A percentile compares a stretch with the other conserved stretches of the same genome.
These are phyloP conservation scores for Rubia tinctorum DNA, from an alignment of 305 asterid species.

Conservation along the genomic window DNA sequence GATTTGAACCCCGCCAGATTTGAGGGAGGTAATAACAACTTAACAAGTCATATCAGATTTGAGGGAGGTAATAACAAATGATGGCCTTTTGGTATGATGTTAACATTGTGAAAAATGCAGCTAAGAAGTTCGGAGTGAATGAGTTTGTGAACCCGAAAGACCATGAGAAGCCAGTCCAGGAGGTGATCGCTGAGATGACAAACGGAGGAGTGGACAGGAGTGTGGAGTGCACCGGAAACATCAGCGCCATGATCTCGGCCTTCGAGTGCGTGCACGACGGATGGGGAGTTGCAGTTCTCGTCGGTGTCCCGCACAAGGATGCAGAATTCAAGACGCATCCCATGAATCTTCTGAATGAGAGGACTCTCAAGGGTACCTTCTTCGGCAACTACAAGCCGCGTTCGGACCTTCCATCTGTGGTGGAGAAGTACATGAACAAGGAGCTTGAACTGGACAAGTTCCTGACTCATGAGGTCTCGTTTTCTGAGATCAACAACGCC, in stretches of 20 bases:
- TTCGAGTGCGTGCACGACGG: background rate
- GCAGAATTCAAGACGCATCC: background rate
- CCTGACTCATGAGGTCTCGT: background rate
- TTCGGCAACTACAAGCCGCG: background rate
- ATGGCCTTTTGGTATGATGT: too few relatives aligned
- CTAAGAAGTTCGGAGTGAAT: conserved; percentile 77
- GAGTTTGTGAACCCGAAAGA: conserved; percentile 87
- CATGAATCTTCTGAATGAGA: background rate
- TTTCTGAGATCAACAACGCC: background rate
- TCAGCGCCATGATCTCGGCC: conserved; percentile 1
- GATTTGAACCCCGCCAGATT: conserved; percentile 9
- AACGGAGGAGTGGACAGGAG: conserved; percentile 1
- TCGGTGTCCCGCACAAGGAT: background rate
- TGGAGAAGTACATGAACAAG: conserved; percentile 2
- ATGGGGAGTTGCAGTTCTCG: background rate
- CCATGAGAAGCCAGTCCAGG: conserved; percentile 48
- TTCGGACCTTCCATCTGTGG: background rate
- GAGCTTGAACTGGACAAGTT: background rate
- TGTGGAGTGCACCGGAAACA: conserved; percentile 2
- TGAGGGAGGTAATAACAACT: conserved; percentile 2
- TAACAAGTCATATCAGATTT: too few relatives aligned
- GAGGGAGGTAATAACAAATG: too few relatives aligned
- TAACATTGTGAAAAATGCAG: conserved; percentile 28
- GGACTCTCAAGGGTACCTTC: background rate
- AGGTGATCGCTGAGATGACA: conserved; percentile 15